These are phyloP conservation scores for Centaurea solstitialis DNA, from an alignment of 129 eudicot genomes.

Conservation along the genomic window DNA sequence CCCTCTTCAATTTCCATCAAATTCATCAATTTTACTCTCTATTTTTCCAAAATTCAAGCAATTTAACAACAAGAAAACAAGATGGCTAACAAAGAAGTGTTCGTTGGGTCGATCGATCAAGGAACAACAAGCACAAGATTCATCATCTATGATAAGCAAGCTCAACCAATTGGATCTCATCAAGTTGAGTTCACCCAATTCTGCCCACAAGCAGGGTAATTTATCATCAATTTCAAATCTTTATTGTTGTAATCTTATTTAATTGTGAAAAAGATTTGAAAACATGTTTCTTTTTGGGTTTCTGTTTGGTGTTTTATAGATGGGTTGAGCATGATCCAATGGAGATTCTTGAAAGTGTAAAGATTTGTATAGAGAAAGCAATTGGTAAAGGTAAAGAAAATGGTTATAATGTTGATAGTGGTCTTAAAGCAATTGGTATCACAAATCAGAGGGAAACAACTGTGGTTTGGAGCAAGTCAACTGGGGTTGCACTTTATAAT, in stretches of 20 bases:
- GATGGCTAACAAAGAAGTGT: slow-evolving; percentile 60
- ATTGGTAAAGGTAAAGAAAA: slow-evolving; percentile 79
- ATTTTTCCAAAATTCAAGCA: not conserved
- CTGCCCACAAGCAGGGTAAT: slow-evolving; percentile 95
- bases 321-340: slow-evolving; percentile 99
- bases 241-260: not conserved
- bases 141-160: slow-evolving; percentile 74
- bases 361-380: slow-evolving; percentile 75
- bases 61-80: not conserved
- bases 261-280: not conserved
- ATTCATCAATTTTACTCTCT: not conserved
- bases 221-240: not conserved
- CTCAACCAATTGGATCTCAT: slow-evolving; percentile 78
- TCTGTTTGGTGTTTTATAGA: slow-evolving; percentile 38
- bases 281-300: not conserved
- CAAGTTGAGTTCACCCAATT: slow-evolving; percentile 94
- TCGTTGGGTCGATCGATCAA: slow-evolving; percentile 90
- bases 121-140: slow-evolving; percentile 98
- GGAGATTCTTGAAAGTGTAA: slow-evolving; percentile 92
- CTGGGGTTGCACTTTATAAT: slow-evolving; percentile 74
- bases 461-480: slow-evolving; percentile 93
- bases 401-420: slow-evolving; percentile 73
- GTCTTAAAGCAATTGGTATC: slow-evolving; percentile 81
- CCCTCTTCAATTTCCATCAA: not conserved
- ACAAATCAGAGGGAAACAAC: slow-evolving; percentile 97